Conservation (phyloP, 2,329 filamentous ascomycete genomes). For the Alternaria gaisen region DNA sequence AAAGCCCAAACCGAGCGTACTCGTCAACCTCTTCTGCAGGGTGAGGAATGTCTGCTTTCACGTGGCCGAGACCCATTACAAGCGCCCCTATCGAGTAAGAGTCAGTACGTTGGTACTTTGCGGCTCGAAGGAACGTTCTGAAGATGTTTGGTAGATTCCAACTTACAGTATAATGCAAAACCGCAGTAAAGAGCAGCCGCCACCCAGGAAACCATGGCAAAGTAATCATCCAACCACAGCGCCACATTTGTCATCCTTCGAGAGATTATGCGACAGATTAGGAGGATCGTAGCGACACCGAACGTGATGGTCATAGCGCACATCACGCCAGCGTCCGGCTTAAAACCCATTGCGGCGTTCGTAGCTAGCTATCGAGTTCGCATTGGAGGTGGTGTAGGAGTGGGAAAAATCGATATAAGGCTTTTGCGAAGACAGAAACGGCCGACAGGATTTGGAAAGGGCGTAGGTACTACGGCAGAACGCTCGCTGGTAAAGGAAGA, state of each 20-base stretch:
- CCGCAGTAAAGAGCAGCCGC: not conserved
- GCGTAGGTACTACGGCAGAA: not conserved
- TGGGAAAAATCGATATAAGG: not conserved
- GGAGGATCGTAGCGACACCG: not conserved
- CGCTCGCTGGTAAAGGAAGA: not conserved
- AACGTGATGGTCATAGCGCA: not conserved
- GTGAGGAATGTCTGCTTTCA: not conserved
- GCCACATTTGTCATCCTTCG: not conserved
- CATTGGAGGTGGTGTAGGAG: not conserved
- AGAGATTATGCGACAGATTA: not conserved
- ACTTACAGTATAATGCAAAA: not conserved
- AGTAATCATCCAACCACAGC: not conserved
- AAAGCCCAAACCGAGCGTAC: not conserved
- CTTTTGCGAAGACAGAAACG: not conserved
- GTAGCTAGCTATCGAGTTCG: not conserved
- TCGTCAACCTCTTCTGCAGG: not conserved
- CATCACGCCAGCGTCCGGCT: not conserved
- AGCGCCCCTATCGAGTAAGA: not conserved
- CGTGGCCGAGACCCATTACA: not conserved
- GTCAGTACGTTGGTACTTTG: not conserved
- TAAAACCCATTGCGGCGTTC: not conserved
- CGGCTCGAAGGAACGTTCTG: not conserved
- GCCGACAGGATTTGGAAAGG: rapidly evolving
- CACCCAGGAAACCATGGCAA: not conserved
- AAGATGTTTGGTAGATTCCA: rapidly evolving